Evolutionary conservation across 345 rosid species (phyloP), one percentile per base, ranked within the genome.

Genomic region (Trapa incisa): DNA sequence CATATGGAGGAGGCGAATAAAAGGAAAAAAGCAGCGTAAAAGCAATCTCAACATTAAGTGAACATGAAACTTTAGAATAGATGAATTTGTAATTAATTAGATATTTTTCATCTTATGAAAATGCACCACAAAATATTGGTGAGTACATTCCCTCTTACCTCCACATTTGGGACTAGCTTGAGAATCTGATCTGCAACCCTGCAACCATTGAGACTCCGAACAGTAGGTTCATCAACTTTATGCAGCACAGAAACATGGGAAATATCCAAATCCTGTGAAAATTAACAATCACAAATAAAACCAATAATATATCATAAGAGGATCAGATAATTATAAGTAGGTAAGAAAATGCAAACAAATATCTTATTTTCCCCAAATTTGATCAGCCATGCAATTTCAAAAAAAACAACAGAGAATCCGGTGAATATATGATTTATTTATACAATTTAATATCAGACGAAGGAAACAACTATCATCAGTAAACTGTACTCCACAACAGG

Each of bases 141-240:
- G 29, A 22, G 1, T 22, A 33, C 5, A 64, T 70, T 16, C 33
- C 33, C 36, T 69, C 70, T 74, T 71, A 88, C 98, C 98, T 93
- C 84, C 71, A 85, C 76, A 74, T 88, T 84, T 52, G 98, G 97
- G 78, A 93, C 92, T 39, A 87, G 91, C 76, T 84, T 90, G 35
- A 93, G 86, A 73, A 93, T 93, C 82, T 87, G 97, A 78, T 90
- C 98, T 38, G 98, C 97, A 80, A 88, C 98, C 76, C 97, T 82
- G 83, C 98, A 93, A 12, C 98, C 98, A 79, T 90, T 90, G 73
- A 93, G 98, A 77, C 98, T 93, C 53, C 96, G 87, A 65, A 84
- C 98, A 32, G 95, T 88, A 47, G 84, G 96, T 77, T 88, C 98
- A 79, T 93, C 98, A 54, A 86, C 87, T 64, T 90, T 75, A 63